A percentile compares a stretch with the other conserved stretches of the same genome.
phyloP scores from a whole-genome alignment of 2,329 filamentous ascomycete genomes.

The Passalora sequoiae region DNA sequence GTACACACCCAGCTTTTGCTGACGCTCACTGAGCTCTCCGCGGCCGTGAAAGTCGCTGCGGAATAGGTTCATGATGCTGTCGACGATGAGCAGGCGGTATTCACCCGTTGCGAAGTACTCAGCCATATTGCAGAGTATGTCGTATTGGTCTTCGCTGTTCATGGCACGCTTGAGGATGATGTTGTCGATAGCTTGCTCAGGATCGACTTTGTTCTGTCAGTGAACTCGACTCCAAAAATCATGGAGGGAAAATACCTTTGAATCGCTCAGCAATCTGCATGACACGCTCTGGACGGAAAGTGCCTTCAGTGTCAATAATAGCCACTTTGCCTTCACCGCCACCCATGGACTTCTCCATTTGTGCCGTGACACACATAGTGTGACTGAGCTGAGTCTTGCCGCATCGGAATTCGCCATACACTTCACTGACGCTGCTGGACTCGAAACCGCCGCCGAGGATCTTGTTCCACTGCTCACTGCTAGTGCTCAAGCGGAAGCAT shows the following conservation, averaged over 20 bases:
- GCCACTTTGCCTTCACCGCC: slow-evolving; percentile 65
- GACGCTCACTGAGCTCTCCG: slow-evolving; percentile 62
- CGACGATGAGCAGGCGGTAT: slow-evolving; percentile 62
- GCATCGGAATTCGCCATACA: slow-evolving; percentile 59
- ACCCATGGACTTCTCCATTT: slow-evolving; percentile 53
- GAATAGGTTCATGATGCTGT: slow-evolving; percentile 66
- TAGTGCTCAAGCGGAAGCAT: slow-evolving; percentile 61
- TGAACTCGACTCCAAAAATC: too few species aligned
- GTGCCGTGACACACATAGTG: slow-evolving; percentile 62
- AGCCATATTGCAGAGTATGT: slow-evolving; percentile 57
- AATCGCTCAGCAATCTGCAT: slow-evolving; percentile 63
- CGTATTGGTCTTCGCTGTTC: slow-evolving; percentile 63
- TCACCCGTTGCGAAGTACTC: slow-evolving; percentile 58
- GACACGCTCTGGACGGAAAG: slow-evolving; percentile 63
- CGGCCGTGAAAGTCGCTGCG: slow-evolving; percentile 63
- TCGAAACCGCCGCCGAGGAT: slow-evolving; percentile 62
- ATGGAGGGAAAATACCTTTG: slow-evolving; percentile 46
- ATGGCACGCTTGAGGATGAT: slow-evolving; percentile 60
- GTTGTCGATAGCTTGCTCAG: slow-evolving; percentile 58
- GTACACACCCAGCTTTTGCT: slow-evolving; percentile 63
- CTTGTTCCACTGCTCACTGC: slow-evolving; percentile 63
- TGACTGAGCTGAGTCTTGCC: slow-evolving; percentile 67
- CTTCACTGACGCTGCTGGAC: slow-evolving; percentile 64
- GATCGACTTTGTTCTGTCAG: slow-evolving; percentile 43
- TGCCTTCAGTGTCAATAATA: slow-evolving; percentile 63